Conservation (phyloP, 768 basidiomycete genomes). For the Boletus sp. region DNA sequence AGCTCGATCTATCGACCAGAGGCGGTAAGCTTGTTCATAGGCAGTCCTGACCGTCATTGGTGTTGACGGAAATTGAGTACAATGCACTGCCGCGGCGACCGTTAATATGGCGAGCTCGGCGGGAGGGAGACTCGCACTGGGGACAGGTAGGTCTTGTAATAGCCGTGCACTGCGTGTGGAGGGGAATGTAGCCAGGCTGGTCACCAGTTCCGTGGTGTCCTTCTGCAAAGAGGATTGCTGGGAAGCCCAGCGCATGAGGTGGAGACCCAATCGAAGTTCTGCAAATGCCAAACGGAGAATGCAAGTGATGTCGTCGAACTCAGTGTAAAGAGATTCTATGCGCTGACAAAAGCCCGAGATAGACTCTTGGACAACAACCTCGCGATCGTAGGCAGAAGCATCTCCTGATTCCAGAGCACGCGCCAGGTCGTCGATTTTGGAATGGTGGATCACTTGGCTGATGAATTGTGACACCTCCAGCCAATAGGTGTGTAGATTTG, state of each 20-base stretch:
- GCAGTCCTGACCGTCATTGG: conserved; percentile 37
- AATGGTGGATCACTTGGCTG: conserved; percentile 45
- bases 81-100: conserved; percentile 40
- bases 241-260: conserved; percentile 40
- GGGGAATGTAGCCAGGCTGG: conserved; percentile 52
- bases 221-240: conserved; percentile 16
- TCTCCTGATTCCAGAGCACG: conserved; percentile 35
- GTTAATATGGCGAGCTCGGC: conserved; percentile 38
- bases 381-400: conserved; percentile 45
- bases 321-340: conserved; percentile 60
- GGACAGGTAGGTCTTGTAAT: conserved; percentile 28
- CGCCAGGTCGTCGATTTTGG: conserved; percentile 51
- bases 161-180: conserved; percentile 41
- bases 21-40: conserved; percentile 69
- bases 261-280: conserved; percentile 69
- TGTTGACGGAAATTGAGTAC: conserved; percentile 5
- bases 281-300: conserved; percentile 66
- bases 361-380: conserved; percentile 74
- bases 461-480: conserved; percentile 75
- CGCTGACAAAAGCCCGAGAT: conserved; percentile 75
- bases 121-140: conserved; percentile 14
- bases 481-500: conserved; percentile 65
- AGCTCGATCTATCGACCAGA: conserved; percentile 82
- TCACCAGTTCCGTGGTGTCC: conserved; percentile 22
- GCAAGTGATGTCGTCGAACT: conserved; percentile 65